Conservation (phyloP, 257 asterid genomes). For the Nemophila menziesii region DNA sequence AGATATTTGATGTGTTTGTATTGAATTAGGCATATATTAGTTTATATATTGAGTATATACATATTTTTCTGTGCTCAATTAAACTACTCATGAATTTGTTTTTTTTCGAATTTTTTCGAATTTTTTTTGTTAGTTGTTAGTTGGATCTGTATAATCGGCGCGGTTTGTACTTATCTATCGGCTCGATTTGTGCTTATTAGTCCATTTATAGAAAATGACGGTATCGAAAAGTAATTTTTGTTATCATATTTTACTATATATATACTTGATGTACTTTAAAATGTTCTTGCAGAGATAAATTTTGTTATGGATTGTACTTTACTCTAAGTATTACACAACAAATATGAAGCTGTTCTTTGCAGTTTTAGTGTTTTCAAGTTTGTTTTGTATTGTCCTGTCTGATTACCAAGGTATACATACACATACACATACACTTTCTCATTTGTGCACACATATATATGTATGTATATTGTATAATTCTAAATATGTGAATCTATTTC, state of each 20-base stretch:
- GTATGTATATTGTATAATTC: neutral
- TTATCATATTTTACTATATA: neutral
- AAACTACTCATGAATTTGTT: no score
- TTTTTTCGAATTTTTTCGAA: no score
- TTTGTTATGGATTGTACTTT: neutral
- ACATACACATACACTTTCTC: neutral
- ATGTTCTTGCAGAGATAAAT: neutral
- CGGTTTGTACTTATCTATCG: no score
- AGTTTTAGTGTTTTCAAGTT: conserved; percentile 13
- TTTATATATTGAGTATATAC: no score
- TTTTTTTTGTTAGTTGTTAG: no score
- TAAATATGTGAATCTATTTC: conserved; percentile 6
- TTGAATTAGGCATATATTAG: no score
- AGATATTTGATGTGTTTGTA: no score
- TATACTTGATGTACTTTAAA: neutral
- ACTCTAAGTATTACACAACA: no score
- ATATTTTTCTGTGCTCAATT: no score
- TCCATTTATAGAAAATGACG: neutral
- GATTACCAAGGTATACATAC: conserved; percentile 25
- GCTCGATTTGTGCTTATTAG: neutral
- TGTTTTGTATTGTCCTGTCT: conserved; percentile 21
- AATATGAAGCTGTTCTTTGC: conserved; percentile 19
- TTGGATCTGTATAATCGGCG: no score
- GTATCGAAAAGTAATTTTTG: neutral
- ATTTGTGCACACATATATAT: neutral